Conservation (phyloP, 805 yeast species). For the Metschnikowia lunata region DNA sequence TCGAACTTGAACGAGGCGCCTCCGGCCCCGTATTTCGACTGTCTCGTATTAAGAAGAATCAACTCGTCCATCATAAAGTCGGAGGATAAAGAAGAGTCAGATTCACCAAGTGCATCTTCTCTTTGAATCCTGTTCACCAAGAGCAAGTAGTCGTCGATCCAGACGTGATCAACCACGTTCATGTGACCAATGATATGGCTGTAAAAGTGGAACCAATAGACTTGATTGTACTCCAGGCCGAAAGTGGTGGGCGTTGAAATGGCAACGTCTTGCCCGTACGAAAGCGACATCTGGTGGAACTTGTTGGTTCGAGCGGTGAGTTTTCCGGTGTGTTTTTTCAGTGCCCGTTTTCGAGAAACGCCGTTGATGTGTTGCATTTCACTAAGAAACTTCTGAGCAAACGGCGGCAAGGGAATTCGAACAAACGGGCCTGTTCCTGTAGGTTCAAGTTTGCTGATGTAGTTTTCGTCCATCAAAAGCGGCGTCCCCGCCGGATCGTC, state of each 20-base stretch:
- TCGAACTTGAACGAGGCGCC: conserved; percentile 30
- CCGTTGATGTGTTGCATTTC: conserved; percentile 23
- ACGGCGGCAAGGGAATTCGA: conserved; percentile 30
- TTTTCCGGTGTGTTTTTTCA: conserved; percentile 19
- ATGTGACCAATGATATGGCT: conserved; percentile 30
- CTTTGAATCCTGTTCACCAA: conserved; percentile 27
- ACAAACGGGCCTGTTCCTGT: conserved; percentile 14
- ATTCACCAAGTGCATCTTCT: conserved; percentile 9
- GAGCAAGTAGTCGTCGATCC: conserved; percentile 33
- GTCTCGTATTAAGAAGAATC: conserved; percentile 29
- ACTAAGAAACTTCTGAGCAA: conserved; percentile 24
- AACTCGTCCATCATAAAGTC: conserved; percentile 31
- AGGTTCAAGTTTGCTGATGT: conserved; percentile 20
- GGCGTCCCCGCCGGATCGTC: conserved; percentile 10
- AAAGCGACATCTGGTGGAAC: conserved; percentile 12
- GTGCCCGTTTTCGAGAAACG: conserved; percentile 5
- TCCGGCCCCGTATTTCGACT: conserved; percentile 31
- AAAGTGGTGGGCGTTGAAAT: conserved; percentile 13
- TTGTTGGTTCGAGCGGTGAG: conserved; percentile 16
- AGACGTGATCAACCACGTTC: conserved; percentile 32
- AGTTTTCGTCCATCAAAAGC: conserved; percentile 24
- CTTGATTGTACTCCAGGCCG: conserved; percentile 25
- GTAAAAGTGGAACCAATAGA: conserved; percentile 37
- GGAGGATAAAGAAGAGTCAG: conserved; percentile 7
- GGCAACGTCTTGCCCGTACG: conserved; percentile 12